Evolutionary conservation across 352 stramenopile species (phyloP), one percentile per base, ranked within the genome.

Genomic region (Nothophytophthora sp.): DNA sequence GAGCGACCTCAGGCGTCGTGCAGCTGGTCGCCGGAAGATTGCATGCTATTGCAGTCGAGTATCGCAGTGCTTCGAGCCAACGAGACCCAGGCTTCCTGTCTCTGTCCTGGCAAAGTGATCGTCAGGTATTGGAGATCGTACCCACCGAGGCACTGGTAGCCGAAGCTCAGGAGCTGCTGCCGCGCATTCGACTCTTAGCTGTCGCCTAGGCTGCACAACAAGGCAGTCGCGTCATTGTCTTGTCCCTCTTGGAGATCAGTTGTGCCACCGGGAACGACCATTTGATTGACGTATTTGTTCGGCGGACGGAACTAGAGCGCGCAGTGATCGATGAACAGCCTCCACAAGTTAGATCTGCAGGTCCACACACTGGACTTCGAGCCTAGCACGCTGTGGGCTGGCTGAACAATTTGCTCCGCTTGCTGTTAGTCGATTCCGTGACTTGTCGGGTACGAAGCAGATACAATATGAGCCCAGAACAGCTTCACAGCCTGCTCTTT

Each of bases 291-390:
- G 61, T 82, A 84, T 16, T 58, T 45, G 35, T 85, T 70, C n/a
- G 71, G 60, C 12, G 71, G 67, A 23, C 81, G 73, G 35, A 93
- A 81, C 68, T 92, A 92, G 9, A 96, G 56, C 53, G 85, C 85
- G 59, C 83, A 56, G 96, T 96, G 42, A 94, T 74, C 11, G 75
- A 85, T 25, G 75, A 88, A 41, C 66, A 89, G 16, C 86, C 88
- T 27, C 86, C 88, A 15, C n/a, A n/a, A n/a, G n/a, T n/a, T n/a
- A n/a, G n/a, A n/a, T n/a, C n/a, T n/a, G n/a, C n/a, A n/a, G n/a
- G n/a, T n/a, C n/a, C n/a, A n/a, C n/a, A n/a, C n/a, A n/a, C n/a
- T n/a, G n/a, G n/a, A n/a, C n/a, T n/a, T n/a, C n/a, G n/a, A n/a
- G n/a, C n/a, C n/a, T n/a, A n/a, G n/a, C n/a, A n/a, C n/a, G n/a